phyloP scores from a whole-genome alignment of 2,329 filamentous ascomycete genomes.

The Rutstroemia sp. region DNA sequence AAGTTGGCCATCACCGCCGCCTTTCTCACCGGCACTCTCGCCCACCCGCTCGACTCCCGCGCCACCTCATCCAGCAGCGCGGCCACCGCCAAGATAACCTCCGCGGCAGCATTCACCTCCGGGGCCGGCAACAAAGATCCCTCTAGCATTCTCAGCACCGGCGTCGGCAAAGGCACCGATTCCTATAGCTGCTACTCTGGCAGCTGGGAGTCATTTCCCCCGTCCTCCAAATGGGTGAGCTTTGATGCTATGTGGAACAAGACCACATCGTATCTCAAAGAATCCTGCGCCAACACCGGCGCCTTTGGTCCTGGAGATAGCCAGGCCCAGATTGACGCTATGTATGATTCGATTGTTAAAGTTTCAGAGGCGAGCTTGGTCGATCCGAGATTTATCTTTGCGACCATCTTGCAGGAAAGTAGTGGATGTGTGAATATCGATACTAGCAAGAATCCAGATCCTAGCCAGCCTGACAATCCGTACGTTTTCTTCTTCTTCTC shows the following conservation, averaged over 20 bases:
- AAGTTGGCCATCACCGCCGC: neutral
- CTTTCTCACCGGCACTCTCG: neutral
- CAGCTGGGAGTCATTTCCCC: slow-evolving; percentile 21
- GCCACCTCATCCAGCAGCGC: neutral
- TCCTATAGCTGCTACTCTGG: slow-evolving; percentile 28
- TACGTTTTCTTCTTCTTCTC: neutral
- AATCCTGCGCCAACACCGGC: slow-evolving; percentile 18
- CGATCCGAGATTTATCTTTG: slow-evolving; percentile 29
- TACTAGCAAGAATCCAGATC: slow-evolving; percentile 16
- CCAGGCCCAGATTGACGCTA: slow-evolving; percentile 14
- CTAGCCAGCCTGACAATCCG: slow-evolving; percentile 11
- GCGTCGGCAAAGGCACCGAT: slow-evolving; percentile 17
- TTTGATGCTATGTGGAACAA: slow-evolving; percentile 25
- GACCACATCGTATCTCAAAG: slow-evolving; percentile 12
- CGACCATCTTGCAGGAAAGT: slow-evolving; percentile 29
- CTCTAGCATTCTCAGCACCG: slow-evolving; percentile 12
- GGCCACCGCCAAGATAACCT: slow-evolving; percentile 12
- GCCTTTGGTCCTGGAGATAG: slow-evolving; percentile 15
- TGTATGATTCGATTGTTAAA: slow-evolving; percentile 21
- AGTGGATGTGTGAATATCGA: slow-evolving; percentile 26
- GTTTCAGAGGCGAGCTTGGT: slow-evolving; percentile 20
- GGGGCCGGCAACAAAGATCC: slow-evolving; percentile 17
- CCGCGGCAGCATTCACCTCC: slow-evolving; percentile 8
- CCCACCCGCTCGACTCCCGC: neutral
- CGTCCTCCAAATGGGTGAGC: slow-evolving; percentile 20